Percentiles rank a stretch among this genome's conserved stretches.
Conservation (phyloP, 202 grass and related monocot species). For the Zizania palustris region DNA sequence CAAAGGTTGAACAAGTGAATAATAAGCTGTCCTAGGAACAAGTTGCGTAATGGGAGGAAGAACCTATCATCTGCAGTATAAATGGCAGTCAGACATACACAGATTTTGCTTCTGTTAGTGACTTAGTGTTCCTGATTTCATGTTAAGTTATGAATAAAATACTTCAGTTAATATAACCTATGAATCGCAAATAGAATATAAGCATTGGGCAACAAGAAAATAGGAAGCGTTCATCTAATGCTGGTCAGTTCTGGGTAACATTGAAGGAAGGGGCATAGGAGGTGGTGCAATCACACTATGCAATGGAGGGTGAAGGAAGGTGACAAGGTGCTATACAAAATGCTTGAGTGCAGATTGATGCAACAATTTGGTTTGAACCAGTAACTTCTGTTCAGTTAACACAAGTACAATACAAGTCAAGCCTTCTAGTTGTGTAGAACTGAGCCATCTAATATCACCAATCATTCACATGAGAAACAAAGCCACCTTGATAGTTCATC, state of each 20-base stretch:
- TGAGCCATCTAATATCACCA: not conserved
- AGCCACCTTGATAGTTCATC: not conserved
- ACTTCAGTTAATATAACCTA: not conserved
- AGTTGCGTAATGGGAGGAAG: not conserved
- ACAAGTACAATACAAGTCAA: not conserved
- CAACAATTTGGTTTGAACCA: not conserved
- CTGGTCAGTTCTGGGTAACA: not conserved
- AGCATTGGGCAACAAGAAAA: not conserved
- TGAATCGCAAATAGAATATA: not conserved
- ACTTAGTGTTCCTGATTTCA: not conserved
- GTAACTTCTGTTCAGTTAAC: not conserved
- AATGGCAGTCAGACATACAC: not conserved
- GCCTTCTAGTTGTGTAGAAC: not conserved
- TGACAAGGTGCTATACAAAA: not conserved
- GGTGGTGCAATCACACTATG: conserved; percentile 1
- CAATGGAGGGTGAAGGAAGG: too few relatives aligned
- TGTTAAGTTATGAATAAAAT: not conserved
- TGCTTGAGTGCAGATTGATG: conserved; percentile 4
- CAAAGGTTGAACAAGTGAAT: not conserved
- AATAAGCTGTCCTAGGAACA: not conserved
- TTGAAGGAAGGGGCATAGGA: not conserved
- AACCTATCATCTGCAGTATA: not conserved
- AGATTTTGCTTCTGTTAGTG: not conserved
- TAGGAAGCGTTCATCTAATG: not conserved
- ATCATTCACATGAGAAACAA: not conserved